Evolutionary conservation across 352 stramenopile species (phyloP).

Genomic region (Pythium monospermum): DNA sequence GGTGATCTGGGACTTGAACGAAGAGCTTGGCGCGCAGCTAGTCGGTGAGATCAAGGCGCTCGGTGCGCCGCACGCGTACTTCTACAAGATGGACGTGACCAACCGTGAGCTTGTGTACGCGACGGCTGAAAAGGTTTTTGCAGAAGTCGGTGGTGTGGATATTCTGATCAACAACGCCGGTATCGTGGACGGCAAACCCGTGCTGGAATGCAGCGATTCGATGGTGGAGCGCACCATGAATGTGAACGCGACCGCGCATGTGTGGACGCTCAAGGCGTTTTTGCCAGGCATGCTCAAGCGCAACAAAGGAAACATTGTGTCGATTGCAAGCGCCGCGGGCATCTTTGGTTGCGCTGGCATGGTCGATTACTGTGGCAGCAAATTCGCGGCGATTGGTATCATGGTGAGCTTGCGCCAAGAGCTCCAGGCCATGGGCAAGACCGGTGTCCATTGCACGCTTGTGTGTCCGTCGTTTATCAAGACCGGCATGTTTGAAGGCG

Average conservation of each 20-base stretch:
- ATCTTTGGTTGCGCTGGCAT: conserved; percentile 32
- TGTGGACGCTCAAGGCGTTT: conserved; percentile 44
- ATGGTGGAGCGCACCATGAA: conserved; percentile 34
- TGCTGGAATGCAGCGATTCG: conserved; percentile 33
- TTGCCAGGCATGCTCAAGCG: conserved; percentile 34
- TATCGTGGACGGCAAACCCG: conserved; percentile 37
- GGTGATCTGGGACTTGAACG: conserved; percentile 38
- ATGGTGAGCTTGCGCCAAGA: conserved; percentile 37
- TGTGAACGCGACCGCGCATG: conserved; percentile 39
- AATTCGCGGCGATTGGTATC: conserved; percentile 34
- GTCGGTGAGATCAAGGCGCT: conserved; percentile 28
- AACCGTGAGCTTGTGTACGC: conserved; percentile 28
- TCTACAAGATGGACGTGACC: conserved; percentile 34
- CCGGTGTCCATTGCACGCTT: conserved; percentile 27
- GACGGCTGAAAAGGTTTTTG: conserved; percentile 15
- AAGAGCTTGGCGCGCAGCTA: conserved; percentile 21
- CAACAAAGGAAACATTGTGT: conserved; percentile 37
- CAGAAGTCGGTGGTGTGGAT: conserved; percentile 29
- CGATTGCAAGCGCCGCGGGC: conserved; percentile 34
- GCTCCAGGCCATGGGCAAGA: conserved; percentile 22
- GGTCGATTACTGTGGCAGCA: conserved; percentile 43
- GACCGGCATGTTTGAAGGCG: conserved; percentile 40
- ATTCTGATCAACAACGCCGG: conserved; percentile 51
- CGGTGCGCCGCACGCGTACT: conserved; percentile 16
- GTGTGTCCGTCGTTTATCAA: conserved; percentile 39